Percentiles rank a stretch among this genome's conserved stretches.
These are phyloP conservation scores for Didymosphaeria variabile DNA, from an alignment of 2,329 filamentous ascomycete genomes.

Conservation along the genomic window DNA sequence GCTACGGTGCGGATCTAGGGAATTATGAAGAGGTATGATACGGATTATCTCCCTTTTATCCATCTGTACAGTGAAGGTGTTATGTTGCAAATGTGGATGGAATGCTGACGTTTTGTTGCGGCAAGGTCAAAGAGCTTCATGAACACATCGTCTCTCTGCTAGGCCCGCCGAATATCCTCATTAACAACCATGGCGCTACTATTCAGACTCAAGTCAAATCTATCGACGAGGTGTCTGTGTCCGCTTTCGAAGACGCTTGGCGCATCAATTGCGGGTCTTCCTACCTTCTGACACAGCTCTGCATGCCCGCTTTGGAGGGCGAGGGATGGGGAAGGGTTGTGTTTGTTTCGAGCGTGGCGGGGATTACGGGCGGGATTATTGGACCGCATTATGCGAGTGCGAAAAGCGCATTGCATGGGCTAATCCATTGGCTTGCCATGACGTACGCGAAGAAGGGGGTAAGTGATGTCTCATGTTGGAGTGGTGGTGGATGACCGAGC, in stretches of 20 bases:
- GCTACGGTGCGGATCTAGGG: slow-evolving; percentile 50
- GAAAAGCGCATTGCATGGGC: slow-evolving; percentile 57
- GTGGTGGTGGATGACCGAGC: background rate
- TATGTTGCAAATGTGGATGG: too few species aligned
- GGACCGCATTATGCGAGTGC: slow-evolving; percentile 52
- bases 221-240: slow-evolving; percentile 46
- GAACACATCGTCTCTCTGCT: slow-evolving; percentile 41
- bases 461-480: background rate
- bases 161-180: slow-evolving; percentile 52
- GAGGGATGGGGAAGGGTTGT: slow-evolving; percentile 50
- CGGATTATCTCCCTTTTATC: too few species aligned
- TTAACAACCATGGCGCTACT: slow-evolving; percentile 51
- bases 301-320: slow-evolving; percentile 49
- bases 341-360: slow-evolving; percentile 51
- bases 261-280: slow-evolving; percentile 49
- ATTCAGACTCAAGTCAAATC: slow-evolving; percentile 32
- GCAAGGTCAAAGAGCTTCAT: slow-evolving; percentile 44
- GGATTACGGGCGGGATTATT: slow-evolving; percentile 51
- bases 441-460: slow-evolving; percentile 54
- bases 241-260: slow-evolving; percentile 50
- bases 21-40: slow-evolving; percentile 47
- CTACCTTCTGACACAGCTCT: slow-evolving; percentile 51
- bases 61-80: too few species aligned
- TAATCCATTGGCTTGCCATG: slow-evolving; percentile 57
- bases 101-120: too few species aligned